Percentiles rank a stretch among this genome's conserved stretches.
These are phyloP conservation scores for Tribonema minus DNA, from an alignment of 108 stramenopile species.

Conservation along the genomic window DNA sequence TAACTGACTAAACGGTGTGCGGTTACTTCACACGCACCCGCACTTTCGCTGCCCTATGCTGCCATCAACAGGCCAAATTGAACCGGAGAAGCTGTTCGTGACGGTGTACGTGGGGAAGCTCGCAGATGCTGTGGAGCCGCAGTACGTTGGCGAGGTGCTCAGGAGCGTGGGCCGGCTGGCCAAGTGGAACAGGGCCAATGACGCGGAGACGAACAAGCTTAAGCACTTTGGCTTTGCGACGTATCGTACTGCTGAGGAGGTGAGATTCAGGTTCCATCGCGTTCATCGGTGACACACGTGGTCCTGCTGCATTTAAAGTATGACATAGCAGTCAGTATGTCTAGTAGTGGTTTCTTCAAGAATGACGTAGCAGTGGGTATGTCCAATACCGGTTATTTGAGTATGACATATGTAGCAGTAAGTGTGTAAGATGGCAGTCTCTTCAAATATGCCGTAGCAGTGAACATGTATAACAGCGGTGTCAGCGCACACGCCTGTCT, in stretches of 20 bases:
- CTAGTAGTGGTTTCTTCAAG: background rate
- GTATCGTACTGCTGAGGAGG: slow-evolving; percentile 23
- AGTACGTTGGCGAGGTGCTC: slow-evolving; percentile 26
- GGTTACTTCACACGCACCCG: no score
- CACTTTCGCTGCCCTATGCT: no score
- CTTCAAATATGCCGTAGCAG: background rate
- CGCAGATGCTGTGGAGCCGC: slow-evolving; percentile 12
- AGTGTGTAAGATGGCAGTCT: background rate
- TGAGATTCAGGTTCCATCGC: slow-evolving; percentile 20
- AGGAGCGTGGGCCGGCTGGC: slow-evolving; percentile 35
- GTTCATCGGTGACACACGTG: slow-evolving; percentile 4
- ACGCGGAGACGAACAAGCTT: slow-evolving; percentile 20
- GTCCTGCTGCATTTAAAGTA: background rate
- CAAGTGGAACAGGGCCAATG: slow-evolving; percentile 46
- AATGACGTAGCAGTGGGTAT: background rate
- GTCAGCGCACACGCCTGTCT: background rate
- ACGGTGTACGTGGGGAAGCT: slow-evolving; percentile 48
- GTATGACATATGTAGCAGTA: background rate
- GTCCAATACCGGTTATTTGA: background rate
- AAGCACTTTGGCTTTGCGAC: slow-evolving; percentile 43
- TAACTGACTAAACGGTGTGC: no score
- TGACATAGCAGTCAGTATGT: background rate
- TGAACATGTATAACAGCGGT: no score
- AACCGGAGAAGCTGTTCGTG: no score
- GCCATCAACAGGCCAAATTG: no score